Evolutionary conservation across 345 rosid genomes (phyloP).

Genomic region (Pelargonium nanum): DNA sequence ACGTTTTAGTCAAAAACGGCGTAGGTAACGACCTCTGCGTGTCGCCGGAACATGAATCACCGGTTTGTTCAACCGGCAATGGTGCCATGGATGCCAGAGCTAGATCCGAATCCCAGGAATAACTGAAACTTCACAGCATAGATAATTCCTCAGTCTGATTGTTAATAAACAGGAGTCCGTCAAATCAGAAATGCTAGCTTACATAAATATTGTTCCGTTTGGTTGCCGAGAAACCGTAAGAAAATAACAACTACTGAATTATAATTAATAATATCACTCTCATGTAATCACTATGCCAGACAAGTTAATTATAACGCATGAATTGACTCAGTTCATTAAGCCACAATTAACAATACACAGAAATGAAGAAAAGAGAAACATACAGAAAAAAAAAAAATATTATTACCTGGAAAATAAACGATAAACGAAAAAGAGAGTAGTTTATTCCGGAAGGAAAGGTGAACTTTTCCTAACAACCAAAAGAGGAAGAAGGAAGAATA

Average conservation of each 20-base stretch:
- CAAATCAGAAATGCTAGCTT: no score
- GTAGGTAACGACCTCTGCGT: constrained; percentile 81
- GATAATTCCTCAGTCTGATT: not conserved
- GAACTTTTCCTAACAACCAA: no score
- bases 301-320: no score
- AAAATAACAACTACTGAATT: not conserved
- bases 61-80: constrained; percentile 55
- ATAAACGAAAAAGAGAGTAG: no score
- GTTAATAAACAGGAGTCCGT: not conserved
- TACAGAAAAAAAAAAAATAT: no score
- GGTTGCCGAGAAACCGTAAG: not conserved
- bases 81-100: constrained; percentile 30
- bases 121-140: constrained; percentile 14
- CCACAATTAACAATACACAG: no score
- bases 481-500: no score
- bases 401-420: no score
- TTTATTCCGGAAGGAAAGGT: no score
- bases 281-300: no score
- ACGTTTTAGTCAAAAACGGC: constrained; percentile 81
- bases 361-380: no score
- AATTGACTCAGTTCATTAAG: no score
- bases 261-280: not conserved
- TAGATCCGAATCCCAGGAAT: constrained; percentile 24
- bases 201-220: constrained; percentile 2
- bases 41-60: constrained; percentile 50